Conservation (phyloP, 345 rosid genomes). For the Stellera chamaejasme region DNA sequence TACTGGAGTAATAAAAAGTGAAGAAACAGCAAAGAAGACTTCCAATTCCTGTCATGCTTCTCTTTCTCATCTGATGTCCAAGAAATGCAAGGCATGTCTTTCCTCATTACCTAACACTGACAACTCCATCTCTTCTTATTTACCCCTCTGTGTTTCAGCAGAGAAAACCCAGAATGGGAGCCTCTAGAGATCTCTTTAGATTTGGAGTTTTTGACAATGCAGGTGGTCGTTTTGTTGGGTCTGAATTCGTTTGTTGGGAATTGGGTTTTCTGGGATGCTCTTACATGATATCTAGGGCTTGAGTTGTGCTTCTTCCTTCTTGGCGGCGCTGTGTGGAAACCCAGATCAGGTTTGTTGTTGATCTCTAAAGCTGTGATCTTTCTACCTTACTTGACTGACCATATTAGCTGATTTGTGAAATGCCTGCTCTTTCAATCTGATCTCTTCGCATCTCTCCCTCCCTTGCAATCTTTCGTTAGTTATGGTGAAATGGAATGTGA, state of each 20-base stretch:
- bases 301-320: conserved; percentile 11
- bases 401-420: conserved; percentile 3
- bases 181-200: conserved; percentile 19
- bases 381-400: conserved; percentile 10
- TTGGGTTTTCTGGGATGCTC: conserved; percentile 8
- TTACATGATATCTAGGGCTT: conserved; percentile 9
- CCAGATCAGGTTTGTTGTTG: conserved; percentile 18
- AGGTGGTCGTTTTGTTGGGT: conserved; percentile 8
- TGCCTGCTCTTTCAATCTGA: conserved; percentile 6
- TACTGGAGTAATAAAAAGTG: not conserved
- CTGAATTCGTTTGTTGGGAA: conserved; percentile 4
- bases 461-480: not conserved
- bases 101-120: conserved; percentile 49
- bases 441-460: not conserved
- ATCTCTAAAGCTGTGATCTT: conserved; percentile 18
- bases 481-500: conserved; percentile 9
- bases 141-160: conserved; percentile 6
- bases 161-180: conserved; percentile 26
- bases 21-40: conserved; percentile 31
- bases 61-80: conserved; percentile 14
- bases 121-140: conserved; percentile 33
- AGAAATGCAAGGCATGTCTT: conserved; percentile 29
- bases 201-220: conserved; percentile 22
- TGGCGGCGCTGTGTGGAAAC: not conserved
- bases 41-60: conserved; percentile 25